Percentiles rank a stretch among this genome's conserved stretches.
Evolutionary conservation across 164 flowering plant genomes (phyloP).

Genomic region (Umbilicus rupestris): DNA sequence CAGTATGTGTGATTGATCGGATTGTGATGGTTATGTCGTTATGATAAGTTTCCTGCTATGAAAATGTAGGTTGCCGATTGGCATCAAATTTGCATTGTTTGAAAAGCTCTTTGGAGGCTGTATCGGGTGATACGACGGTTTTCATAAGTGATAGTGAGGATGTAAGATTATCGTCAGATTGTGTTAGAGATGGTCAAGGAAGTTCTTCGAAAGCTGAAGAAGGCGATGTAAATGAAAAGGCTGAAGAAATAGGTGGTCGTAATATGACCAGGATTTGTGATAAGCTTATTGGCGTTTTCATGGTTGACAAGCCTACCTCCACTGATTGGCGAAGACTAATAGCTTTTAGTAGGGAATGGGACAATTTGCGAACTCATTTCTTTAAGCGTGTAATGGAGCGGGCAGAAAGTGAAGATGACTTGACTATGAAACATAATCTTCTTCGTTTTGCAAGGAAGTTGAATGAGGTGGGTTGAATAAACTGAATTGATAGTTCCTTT

Average conservation of each 20-base stretch:
- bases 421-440: slow-evolving; percentile 62
- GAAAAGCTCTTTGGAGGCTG: slow-evolving; percentile 15
- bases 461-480: slow-evolving; percentile 50
- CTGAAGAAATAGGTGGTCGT: slow-evolving; percentile 19
- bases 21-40: not conserved
- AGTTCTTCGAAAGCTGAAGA: slow-evolving; percentile 14
- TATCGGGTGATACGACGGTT: slow-evolving; percentile 25
- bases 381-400: slow-evolving; percentile 47
- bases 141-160: slow-evolving; percentile 19
- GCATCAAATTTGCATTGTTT: slow-evolving; percentile 5
- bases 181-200: slow-evolving; percentile 8
- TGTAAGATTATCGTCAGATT: slow-evolving; percentile 16
- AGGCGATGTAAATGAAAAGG: slow-evolving; percentile 15
- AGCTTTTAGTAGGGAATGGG: slow-evolving; percentile 75
- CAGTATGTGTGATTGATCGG: too few relatives aligned
- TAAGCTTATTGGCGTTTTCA: slow-evolving; percentile 71
- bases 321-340: slow-evolving; percentile 88
- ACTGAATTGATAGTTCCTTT: not conserved
- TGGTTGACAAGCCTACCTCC: slow-evolving; percentile 87
- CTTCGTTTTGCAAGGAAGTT: slow-evolving; percentile 64
- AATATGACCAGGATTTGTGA: slow-evolving; percentile 64
- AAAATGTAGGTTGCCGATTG: slow-evolving; percentile 15
- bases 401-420: slow-evolving; percentile 64
- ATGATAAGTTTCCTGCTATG: not conserved
- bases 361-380: slow-evolving; percentile 62